These are phyloP conservation scores for Pinus tabuliformis DNA, from an alignment of 75 land plant species.

Conservation along the genomic window DNA sequence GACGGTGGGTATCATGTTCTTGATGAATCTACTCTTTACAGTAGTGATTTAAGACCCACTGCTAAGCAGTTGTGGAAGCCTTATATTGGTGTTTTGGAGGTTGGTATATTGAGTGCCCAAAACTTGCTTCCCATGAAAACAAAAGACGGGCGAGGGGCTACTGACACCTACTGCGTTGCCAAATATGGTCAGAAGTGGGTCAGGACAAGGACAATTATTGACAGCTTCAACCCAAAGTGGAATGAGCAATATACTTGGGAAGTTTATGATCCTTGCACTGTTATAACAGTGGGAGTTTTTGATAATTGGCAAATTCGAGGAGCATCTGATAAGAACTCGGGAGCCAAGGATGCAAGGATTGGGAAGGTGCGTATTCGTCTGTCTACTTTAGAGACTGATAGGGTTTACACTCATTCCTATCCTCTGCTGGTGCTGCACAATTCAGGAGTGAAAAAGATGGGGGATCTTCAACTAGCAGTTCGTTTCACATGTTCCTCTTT, in stretches of 20 bases:
- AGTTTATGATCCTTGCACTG: conserved; percentile 78
- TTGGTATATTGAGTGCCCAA: conserved; percentile 54
- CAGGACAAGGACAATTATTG: conserved; percentile 58
- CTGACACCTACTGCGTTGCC: conserved; percentile 76
- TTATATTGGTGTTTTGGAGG: conserved; percentile 49
- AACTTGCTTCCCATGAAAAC: conserved; percentile 50
- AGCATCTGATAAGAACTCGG: not conserved
- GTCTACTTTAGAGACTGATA: conserved; percentile 58
- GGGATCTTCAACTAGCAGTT: conserved; percentile 63
- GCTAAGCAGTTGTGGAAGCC: conserved; percentile 55
- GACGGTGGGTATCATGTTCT: conserved; percentile 65
- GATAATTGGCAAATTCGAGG: conserved; percentile 52
- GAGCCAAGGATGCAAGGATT: conserved; percentile 35
- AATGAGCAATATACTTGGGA: conserved; percentile 88
- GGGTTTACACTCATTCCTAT: conserved; percentile 57
- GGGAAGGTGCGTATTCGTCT: conserved; percentile 70
- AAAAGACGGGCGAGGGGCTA: conserved; percentile 44
- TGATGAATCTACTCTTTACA: conserved; percentile 60
- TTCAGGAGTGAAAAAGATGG: conserved; percentile 79
- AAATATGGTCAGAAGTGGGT: conserved; percentile 83
- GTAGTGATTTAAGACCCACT: conserved; percentile 44
- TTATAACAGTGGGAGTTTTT: conserved; percentile 73
- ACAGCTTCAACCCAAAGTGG: conserved; percentile 57
- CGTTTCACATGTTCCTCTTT: conserved; percentile 59
- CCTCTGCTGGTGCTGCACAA: conserved; percentile 62